Evolutionary conservation across 2,329 filamentous ascomycete genomes (phyloP).

Genomic region (Ceratocystis lukuohia): DNA sequence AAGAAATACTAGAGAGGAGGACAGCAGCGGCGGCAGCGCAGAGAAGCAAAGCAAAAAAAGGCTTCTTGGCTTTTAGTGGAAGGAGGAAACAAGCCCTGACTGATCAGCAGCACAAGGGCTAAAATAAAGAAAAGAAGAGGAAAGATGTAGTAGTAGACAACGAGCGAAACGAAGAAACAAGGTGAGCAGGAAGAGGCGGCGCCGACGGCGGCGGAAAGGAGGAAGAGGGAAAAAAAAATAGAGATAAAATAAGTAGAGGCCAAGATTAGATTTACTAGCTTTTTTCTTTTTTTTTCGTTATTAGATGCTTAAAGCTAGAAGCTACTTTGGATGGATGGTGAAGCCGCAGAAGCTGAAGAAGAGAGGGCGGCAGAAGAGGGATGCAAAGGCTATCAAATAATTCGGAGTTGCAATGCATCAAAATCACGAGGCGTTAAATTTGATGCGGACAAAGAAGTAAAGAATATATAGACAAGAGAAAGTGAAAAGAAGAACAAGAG

Average conservation of each 20-base stretch:
- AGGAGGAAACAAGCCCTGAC: not conserved
- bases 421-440: not conserved
- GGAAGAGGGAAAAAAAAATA: not conserved
- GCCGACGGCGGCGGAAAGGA: not conserved
- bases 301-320: not conserved
- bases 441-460: not conserved
- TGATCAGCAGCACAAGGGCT: not conserved
- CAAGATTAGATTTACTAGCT: not conserved
- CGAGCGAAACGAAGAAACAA: not conserved
- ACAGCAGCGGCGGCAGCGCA: not conserved
- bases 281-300: too few species aligned
- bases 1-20: not conserved
- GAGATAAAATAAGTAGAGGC: not conserved
- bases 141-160: not conserved
- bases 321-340: not conserved
- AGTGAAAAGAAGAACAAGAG: not conserved
- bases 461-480: not conserved
- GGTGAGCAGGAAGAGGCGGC: not conserved
- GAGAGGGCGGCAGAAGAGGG: not conserved
- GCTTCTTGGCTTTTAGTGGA: not conserved
- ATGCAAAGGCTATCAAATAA: not conserved
- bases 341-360: not conserved
- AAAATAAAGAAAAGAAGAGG: not conserved
- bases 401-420: slow-evolving; percentile 1
- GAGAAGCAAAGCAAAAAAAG: not conserved